Evolutionary conservation across 139 green algal genomes (phyloP), one percentile per base, ranked within the genome.

Genomic region (Micractinium conductrix): DNA sequence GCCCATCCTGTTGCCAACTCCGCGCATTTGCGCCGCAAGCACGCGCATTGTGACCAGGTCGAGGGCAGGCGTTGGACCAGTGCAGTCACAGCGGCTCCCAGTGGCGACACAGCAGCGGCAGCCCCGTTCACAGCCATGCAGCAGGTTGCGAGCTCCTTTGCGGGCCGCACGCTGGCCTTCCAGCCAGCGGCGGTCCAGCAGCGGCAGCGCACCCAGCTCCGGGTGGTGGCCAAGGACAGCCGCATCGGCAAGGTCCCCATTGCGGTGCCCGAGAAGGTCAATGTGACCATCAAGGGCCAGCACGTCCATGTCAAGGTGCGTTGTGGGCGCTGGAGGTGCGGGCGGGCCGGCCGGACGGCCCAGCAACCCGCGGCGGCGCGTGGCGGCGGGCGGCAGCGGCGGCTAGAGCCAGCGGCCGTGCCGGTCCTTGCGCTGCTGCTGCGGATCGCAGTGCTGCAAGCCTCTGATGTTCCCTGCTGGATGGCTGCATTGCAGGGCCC

Each of bases 211-310:
- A 30, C 44, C 40, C 78, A 83, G 58, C 60, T 65, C 24, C 78
- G 55, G 6, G 60, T 74, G 16, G 37, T 40, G 4, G 45, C 74
- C 65, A 96, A 97, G 73, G 93, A 98, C 88, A 97, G 93, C 22
- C 93, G 96, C 43, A 99, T 99, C 89, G 96, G 96, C 16, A 96
- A 95, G 84, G 85, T 88, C 71, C 94, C 96, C 16, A 89, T 99
- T 1, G 22, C 81, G 0, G 83, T 99, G 21, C 96, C 96, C 1
- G 93, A 92, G 26, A 91, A 91, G 55, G 96, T 98, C 30, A 92
- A 88, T 19, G 85, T 98, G 22, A 96, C 88, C 37, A 70, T 98
- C 44, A 83, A 95, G 45, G 93, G 91, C 40, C 82, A 92, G 44
- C 70, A 75, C 4, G 33, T 98, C 17, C 91, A 87, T 30, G 93